phyloP scores from a whole-genome alignment of 495 filamentous ascomycete genomes.

The Xylona heveae region DNA sequence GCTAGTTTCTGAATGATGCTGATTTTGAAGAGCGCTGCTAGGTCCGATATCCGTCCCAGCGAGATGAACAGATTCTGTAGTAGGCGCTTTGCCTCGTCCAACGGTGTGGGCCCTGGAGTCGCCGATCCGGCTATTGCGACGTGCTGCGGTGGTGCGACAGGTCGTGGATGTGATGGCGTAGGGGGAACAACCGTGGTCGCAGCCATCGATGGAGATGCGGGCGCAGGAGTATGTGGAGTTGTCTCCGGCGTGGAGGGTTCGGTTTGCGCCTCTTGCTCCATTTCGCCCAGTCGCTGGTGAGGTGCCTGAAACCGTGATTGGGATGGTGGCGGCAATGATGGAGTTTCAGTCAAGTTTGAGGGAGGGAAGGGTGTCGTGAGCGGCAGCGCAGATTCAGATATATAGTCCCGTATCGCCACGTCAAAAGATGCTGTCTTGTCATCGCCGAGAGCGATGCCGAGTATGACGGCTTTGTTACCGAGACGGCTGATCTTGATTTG shows the following conservation, averaged over 20 bases:
- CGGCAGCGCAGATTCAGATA: constrained; percentile 42
- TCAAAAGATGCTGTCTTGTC: constrained; percentile 67
- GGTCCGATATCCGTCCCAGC: constrained; percentile 37
- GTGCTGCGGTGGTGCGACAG: no score
- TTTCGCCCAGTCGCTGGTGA: no score
- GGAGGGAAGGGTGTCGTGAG: no score
- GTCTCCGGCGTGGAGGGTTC: no score
- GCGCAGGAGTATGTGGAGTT: no score
- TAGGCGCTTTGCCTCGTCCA: constrained; percentile 14
- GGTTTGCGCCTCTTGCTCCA: no score
- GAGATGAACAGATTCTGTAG: constrained; percentile 59
- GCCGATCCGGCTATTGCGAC: constrained; percentile 19
- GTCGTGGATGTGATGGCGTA: no score
- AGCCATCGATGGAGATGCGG: no score
- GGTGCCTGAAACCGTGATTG: no score
- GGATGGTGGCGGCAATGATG: no score
- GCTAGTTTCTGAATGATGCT: constrained; percentile 64
- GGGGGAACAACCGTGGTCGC: no score
- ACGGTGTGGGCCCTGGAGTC: constrained; percentile 14
- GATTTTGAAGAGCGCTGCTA: constrained; percentile 45
- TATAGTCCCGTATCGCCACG: constrained; percentile 50
- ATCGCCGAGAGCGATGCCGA: constrained; percentile 56
- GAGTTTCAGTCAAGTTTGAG: no score
- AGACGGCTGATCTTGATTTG: constrained; percentile 65
- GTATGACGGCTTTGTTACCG: constrained; percentile 62